phyloP scores from a whole-genome alignment of 2,329 filamentous ascomycete species.

The Cladosporium sp. region DNA sequence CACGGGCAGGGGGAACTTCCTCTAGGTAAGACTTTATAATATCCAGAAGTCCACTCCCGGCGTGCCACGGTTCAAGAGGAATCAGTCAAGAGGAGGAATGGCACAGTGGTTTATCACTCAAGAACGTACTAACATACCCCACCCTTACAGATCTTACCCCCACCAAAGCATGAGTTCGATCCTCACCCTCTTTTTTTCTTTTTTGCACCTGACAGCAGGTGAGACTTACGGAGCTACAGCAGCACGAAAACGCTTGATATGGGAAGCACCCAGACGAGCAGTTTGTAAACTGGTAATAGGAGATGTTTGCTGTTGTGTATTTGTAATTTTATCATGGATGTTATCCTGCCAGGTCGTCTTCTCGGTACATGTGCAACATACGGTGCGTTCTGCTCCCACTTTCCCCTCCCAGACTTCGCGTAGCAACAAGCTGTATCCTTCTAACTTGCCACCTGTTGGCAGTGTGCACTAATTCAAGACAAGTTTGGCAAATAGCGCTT shows the following conservation, averaged over 20 bases:
- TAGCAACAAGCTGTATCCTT: neutral
- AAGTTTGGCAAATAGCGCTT: neutral
- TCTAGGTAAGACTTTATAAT: slow-evolving; percentile 7
- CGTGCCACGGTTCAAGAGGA: slow-evolving; percentile 7
- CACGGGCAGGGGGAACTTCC: neutral
- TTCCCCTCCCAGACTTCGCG: neutral
- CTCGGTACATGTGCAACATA: neutral
- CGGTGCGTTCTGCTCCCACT: neutral
- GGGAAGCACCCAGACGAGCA: neutral
- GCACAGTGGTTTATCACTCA: neutral
- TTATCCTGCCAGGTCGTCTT: neutral
- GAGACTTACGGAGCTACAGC: neutral
- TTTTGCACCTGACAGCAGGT: neutral
- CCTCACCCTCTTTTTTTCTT: neutral
- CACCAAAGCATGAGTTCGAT: neutral
- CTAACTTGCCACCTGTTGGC: neutral
- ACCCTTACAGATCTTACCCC: neutral
- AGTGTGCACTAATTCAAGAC: neutral
- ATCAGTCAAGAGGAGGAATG: neutral
- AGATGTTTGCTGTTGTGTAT: neutral
- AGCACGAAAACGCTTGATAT: neutral
- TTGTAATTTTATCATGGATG: neutral
- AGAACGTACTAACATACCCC: neutral
- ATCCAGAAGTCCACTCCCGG: neutral
- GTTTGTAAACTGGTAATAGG: neutral